Base-by-base conservation (phyloP, 371 early-diverging fungal species). In the Catenaria anguillulae region DNA sequence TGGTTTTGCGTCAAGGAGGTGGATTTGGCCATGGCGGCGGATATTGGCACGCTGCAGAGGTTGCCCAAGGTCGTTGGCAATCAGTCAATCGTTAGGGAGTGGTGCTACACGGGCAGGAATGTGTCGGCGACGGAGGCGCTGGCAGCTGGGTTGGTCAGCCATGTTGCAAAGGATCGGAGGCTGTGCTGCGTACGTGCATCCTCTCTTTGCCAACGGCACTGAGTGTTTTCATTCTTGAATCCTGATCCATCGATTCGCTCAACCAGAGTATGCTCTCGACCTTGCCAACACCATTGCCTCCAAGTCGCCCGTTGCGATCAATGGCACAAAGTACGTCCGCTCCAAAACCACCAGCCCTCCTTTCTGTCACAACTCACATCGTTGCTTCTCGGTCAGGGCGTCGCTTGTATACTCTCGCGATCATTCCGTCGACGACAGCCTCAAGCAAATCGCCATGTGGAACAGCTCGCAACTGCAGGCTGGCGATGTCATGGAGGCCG, bases 11-110 rank as follows among this genome's bases (percentile, higher is more conserved):
- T 95, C 56, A 91, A 91, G 78, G 90, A 93, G 74, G 89, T 93
- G 10, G 92, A 92, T 67, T 77, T 93, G 66, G 93, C 92, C 29
- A 67, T 95, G 68, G 90, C 90, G 31, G 92, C 93, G 4, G 81
- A 81, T 60, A 55, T 80, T 29, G 84, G 93, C 43, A 89, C 94
- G 33, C 77, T 97, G 48, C 97, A 96, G 72, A 82, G 97, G 29
- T 75, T 97, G 29, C 93, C 93, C 46, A 94, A 93, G 73, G 79
- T 58, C 15, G 88, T 93, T 62, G 94, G 93, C 31, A 94, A 90
- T 72, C 75, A 83, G 62, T 84, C 88, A 71, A 82, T 88, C 83
- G 87, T 90, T 36, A 85, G 93, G 64, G 97, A 97, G 62, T 70
- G 90, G 17, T 88, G 88, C 67, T 78, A 80, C 46, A 93, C 95